Base-by-base conservation (phyloP, 108 stramenopile genomes). In the Skeletonema menzelii region DNA sequence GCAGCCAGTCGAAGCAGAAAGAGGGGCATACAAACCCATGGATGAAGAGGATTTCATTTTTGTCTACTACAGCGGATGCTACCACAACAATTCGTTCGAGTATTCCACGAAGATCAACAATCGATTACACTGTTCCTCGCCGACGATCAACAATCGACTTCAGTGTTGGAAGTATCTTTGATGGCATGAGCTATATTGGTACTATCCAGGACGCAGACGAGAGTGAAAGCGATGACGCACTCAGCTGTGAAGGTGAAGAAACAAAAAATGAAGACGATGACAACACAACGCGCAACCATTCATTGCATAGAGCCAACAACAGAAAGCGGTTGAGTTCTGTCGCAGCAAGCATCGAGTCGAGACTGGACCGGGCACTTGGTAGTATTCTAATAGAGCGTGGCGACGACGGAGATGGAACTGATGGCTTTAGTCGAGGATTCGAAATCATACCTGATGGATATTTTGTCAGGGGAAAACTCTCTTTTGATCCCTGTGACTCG, bases 371-470 rank as follows among this genome's bases (percentile, higher is more conserved):
- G 15, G 40, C 40, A n/a, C 60, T 70, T 46, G 42, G 60, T 0
- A 40, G 44, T 22, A 22, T 70, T 4, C 60, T 70, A 26, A 44
- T 40, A n/a, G 38, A 70, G 27, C 58, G 69, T 26, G 27, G 14
- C 6, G 40, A 47, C 17, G 40, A 55, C 8, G 20, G 11, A 28
- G 28, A 28, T 17, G 69, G 55, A 24, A 20, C 42, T 4, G 59
- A 60, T 6, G 26, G 10, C 34, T 26, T 30, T 46, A 59, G 8
- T 31, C 42, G 47, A 28, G 59, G n/a, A 19, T 46, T 70, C 30
- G 69, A 58, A 2, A 27, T 59, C 44, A n/a, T 34, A 3, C 69
- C 34, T n/a, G 42, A 60, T 70, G 69, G 69, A 11, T 70, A 60
- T 27, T 17, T 27, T 10, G 56, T 70, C 17, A 17, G 40, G 27